These are phyloP conservation scores for Eudorina sp. DNA, from an alignment of 139 green algal genomes.

Conservation along the genomic window DNA sequence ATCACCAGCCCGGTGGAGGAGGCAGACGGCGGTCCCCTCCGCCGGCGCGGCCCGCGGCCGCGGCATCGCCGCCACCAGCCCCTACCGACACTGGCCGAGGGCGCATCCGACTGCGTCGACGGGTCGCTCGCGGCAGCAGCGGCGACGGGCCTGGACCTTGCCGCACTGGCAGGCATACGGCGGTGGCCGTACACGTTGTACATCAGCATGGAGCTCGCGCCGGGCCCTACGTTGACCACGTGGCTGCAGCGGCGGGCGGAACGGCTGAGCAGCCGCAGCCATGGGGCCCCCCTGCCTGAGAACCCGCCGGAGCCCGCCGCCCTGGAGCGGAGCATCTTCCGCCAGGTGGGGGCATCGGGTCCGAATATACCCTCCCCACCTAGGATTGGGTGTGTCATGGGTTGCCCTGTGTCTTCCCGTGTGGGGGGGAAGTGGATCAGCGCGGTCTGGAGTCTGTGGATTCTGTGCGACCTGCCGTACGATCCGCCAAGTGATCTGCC, in stretches of 20 bases:
- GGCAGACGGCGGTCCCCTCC: not conserved
- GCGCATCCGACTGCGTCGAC: not conserved
- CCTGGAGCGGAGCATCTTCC: conserved; percentile 56
- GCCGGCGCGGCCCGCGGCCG: not conserved
- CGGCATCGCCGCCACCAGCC: not conserved
- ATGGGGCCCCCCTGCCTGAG: not conserved
- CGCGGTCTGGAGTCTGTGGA: too few species aligned
- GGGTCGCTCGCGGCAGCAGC: not conserved
- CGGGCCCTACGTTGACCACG: conserved; percentile 49
- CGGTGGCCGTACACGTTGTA: conserved; percentile 62
- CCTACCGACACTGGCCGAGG: not conserved
- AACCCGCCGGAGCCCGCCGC: not conserved
- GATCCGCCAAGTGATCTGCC: too few species aligned
- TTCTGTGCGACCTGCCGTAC: too few species aligned
- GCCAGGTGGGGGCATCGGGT: too few species aligned
- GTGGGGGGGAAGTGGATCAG: too few species aligned
- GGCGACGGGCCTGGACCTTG: not conserved
- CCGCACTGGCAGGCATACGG: conserved; percentile 18
- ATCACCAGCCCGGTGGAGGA: not conserved
- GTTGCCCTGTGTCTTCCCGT: too few species aligned
- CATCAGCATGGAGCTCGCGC: conserved; percentile 63
- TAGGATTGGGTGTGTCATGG: too few species aligned
- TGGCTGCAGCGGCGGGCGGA: conserved; percentile 51
- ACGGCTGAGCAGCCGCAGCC: not conserved
- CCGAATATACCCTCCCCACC: too few species aligned